These are phyloP conservation scores for Mucor lusitanicus DNA, from an alignment of 371 early-diverging fungal genomes.

Conservation along the genomic window DNA sequence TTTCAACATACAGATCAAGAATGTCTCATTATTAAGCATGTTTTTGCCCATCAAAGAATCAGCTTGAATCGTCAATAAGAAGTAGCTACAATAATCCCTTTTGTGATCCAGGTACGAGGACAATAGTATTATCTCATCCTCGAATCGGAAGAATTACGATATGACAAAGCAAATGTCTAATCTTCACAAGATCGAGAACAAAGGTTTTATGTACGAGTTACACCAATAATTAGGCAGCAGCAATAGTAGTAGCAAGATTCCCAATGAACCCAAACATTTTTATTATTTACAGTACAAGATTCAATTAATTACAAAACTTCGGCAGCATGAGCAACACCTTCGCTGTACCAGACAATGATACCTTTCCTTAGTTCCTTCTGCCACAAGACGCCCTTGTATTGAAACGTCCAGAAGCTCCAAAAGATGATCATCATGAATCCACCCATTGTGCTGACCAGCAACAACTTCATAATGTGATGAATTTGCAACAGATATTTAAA, in stretches of 20 bases:
- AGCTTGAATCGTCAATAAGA: background rate
- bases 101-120: too few species aligned
- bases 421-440: conserved; percentile 60
- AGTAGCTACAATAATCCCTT: background rate
- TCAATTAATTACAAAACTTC: conserved; percentile 30
- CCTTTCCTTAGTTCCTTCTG: conserved; percentile 63
- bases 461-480: conserved; percentile 42
- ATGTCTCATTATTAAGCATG: too few species aligned
- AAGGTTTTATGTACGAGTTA: background rate
- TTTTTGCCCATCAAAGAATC: background rate
- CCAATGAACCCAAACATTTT: background rate
- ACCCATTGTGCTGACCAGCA: conserved; percentile 54
- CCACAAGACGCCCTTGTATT: conserved; percentile 67
- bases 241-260: background rate
- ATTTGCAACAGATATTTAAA: conserved; percentile 43
- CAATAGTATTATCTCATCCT: background rate
- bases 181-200: background rate
- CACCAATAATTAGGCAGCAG: background rate
- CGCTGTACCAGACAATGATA: conserved; percentile 62
- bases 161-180: background rate
- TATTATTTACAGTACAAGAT: background rate
- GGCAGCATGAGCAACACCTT: conserved; percentile 49
- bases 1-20: background rate
- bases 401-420: conserved; percentile 74
- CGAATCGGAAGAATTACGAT: background rate